A percentile compares a stretch with the other conserved stretches of the same genome.
These are phyloP conservation scores for Acanthamoeba sp. DNA, from an alignment of 208 protist species.

Conservation along the genomic window DNA sequence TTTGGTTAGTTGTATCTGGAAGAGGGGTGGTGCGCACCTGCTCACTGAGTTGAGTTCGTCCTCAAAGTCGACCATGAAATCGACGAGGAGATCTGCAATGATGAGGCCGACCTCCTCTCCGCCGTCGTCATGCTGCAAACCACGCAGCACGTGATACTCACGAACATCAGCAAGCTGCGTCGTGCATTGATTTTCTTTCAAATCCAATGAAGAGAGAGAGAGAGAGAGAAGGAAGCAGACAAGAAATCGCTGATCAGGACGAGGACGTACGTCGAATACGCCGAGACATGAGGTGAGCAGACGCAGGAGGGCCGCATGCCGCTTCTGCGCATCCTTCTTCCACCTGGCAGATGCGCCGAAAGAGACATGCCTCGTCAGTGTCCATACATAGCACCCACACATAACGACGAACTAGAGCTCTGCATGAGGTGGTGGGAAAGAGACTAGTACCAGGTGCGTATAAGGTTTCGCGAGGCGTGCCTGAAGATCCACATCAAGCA, in stretches of 20 bases:
- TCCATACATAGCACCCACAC: too few species aligned
- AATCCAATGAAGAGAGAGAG: too few species aligned
- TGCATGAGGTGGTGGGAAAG: too few species aligned
- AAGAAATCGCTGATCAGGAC: too few species aligned
- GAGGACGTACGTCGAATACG: neutral
- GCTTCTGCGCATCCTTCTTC: conserved; percentile 2
- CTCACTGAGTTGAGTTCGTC: conserved; percentile 4
- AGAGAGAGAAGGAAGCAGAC: too few species aligned
- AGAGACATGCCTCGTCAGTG: too few species aligned
- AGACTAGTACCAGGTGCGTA: neutral
- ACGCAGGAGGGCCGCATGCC: neutral
- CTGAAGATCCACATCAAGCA: neutral
- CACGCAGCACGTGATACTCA: neutral
- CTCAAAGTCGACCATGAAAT: conserved; percentile 35
- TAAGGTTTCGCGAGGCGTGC: neutral
- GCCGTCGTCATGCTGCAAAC: neutral
- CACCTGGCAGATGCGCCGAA: neutral
- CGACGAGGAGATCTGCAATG: neutral
- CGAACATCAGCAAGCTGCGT: too few species aligned
- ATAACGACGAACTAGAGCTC: too few species aligned
- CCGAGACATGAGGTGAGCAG: neutral
- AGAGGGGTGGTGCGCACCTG: too few species aligned
- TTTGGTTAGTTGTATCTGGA: too few species aligned
- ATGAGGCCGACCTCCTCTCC: neutral
- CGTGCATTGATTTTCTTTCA: too few species aligned